A percentile compares a stretch with the other conserved stretches of the same genome.
These are phyloP conservation scores for Filobasidium wieringae DNA, from an alignment of 768 basidiomycete genomes.

Conservation along the genomic window DNA sequence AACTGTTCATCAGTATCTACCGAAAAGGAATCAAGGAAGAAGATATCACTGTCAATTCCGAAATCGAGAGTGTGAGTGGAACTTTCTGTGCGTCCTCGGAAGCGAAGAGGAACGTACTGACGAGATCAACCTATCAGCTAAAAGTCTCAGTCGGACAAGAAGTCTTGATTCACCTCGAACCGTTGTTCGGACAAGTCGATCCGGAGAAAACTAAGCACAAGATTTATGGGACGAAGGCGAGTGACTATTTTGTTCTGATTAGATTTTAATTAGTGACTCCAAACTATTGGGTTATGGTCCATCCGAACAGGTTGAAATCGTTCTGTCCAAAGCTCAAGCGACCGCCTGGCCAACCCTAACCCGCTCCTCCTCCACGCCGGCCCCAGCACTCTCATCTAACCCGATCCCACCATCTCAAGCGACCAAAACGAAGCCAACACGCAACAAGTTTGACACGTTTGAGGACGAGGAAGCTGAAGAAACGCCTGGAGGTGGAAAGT, in stretches of 20 bases:
- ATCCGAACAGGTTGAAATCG: conserved; percentile 53
- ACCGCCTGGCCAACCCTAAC: conserved; percentile 51
- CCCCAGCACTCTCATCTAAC: neutral
- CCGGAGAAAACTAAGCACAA: conserved; percentile 51
- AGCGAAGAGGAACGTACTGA: neutral
- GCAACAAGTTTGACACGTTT: conserved; percentile 83
- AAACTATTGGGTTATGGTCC: neutral
- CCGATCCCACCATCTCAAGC: neutral
- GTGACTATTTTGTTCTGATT: neutral
- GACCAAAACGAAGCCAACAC: neutral
- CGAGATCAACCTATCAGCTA: conserved; percentile 7
- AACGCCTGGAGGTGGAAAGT: conserved; percentile 25
- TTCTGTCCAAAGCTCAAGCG: conserved; percentile 55
- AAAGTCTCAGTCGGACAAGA: conserved; percentile 38
- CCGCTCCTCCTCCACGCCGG: neutral
- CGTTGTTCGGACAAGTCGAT: conserved; percentile 71
- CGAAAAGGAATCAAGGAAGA: conserved; percentile 27
- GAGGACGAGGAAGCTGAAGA: conserved; percentile 59
- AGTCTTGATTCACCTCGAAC: conserved; percentile 58
- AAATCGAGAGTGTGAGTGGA: conserved; percentile 16
- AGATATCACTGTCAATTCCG: conserved; percentile 21
- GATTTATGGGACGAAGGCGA: conserved; percentile 64
- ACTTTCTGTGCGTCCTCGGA: neutral
- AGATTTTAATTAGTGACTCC: neutral
- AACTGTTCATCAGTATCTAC: conserved; percentile 30